These are phyloP conservation scores for Trametes hirsuta DNA, from an alignment of 1,284 basidiomycete genomes.

Conservation along the genomic window DNA sequence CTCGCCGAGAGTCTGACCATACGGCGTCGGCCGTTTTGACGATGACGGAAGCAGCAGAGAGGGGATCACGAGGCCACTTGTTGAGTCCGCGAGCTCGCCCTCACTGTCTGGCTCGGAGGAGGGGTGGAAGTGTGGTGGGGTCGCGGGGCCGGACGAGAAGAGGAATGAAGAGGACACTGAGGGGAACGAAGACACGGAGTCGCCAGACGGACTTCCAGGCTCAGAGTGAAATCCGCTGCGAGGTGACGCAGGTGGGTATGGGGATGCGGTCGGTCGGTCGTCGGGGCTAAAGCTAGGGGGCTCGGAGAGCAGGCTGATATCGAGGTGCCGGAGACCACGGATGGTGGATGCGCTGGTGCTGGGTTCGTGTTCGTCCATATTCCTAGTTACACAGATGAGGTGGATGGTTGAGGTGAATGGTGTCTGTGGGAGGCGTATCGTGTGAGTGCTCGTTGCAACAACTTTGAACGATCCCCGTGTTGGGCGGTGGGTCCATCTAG, in stretches of 20 bases:
- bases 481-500: too few relatives aligned
- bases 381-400: background rate
- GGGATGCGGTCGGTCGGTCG: background rate
- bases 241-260: conserved; percentile 49
- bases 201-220: conserved; percentile 56
- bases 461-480: background rate
- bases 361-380: conserved; percentile 22
- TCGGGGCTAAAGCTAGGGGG: conserved; percentile 22
- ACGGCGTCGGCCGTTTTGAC: conserved; percentile 58
- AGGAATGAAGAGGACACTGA: conserved; percentile 77
- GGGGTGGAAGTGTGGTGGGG: conserved; percentile 43
- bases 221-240: conserved; percentile 57
- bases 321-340: conserved; percentile 38
- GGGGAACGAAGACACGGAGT: conserved; percentile 69
- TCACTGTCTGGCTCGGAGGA: conserved; percentile 43
- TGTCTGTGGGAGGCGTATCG: background rate
- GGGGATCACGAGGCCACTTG: conserved; percentile 66
- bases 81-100: conserved; percentile 38
- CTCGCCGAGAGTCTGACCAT: conserved; percentile 67
- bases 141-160: conserved; percentile 69
- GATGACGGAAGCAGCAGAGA: conserved; percentile 65
- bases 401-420: background rate
- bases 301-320: conserved; percentile 23
- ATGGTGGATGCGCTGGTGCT: conserved; percentile 47
- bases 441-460: too few relatives aligned